Percentiles rank a stretch among this genome's conserved stretches.
phyloP scores from a whole-genome alignment of 805 yeast genomes.

The Lipomyces chichibuensis region DNA sequence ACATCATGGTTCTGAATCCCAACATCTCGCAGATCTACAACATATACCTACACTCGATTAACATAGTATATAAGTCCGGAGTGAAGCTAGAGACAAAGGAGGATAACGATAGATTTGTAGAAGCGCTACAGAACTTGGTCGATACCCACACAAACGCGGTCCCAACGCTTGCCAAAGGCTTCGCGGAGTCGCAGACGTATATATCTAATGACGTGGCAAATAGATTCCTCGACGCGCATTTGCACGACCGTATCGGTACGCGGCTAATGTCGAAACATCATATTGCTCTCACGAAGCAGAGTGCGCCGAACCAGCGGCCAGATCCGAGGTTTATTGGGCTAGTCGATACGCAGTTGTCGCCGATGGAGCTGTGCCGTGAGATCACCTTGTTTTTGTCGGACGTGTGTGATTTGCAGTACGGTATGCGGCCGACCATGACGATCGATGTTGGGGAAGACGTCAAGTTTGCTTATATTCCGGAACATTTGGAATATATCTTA shows the following conservation, averaged over 20 bases:
- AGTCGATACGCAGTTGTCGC: conserved; percentile 66
- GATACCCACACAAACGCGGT: conserved; percentile 83
- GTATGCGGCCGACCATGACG: conserved; percentile 63
- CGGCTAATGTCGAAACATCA: conserved; percentile 86
- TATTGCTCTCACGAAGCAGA: conserved; percentile 58
- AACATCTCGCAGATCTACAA: conserved; percentile 77
- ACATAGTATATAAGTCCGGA: conserved; percentile 51
- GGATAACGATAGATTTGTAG: conserved; percentile 59
- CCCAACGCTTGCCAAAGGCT: conserved; percentile 79
- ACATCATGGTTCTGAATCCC: conserved; percentile 83
- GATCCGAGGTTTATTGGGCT: conserved; percentile 57
- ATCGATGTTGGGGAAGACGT: conserved; percentile 63
- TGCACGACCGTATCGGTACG: conserved; percentile 83
- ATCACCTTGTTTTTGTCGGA: conserved; percentile 80
- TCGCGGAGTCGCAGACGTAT: conserved; percentile 62
- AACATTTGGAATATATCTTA: conserved; percentile 83
- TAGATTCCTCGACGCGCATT: conserved; percentile 70
- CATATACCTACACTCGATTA: conserved; percentile 64
- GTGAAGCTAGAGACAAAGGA: conserved; percentile 52
- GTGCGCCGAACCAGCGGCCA: background rate
- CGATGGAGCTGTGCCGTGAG: conserved; percentile 62
- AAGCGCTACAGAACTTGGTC: conserved; percentile 60
- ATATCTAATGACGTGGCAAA: conserved; percentile 56
- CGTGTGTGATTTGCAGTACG: conserved; percentile 80
- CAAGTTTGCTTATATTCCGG: conserved; percentile 79